Evolutionary conservation across 176 grass and related monocot genomes (phyloP).

Genomic region (Ensete ventricosum): DNA sequence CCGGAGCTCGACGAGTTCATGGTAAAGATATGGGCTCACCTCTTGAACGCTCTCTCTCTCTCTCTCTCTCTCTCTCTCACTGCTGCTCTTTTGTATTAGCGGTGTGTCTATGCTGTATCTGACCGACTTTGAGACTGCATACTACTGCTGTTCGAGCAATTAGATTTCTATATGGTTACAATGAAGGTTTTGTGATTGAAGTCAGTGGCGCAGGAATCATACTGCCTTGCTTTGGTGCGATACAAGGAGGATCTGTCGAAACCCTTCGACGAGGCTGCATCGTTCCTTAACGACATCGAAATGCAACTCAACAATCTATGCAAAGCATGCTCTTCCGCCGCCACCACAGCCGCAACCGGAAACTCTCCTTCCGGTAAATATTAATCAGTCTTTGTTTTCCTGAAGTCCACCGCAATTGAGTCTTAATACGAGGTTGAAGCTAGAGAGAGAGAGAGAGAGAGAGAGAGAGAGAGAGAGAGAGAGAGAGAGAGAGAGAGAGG

Average conservation of each 20-base stretch:
- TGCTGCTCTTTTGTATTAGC: too few species aligned
- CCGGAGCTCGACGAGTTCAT: constrained; percentile 98
- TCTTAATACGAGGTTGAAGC: background rate
- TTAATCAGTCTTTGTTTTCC: background rate
- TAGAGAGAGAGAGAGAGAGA: background rate
- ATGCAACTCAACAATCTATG: constrained; percentile 72
- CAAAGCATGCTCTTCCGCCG: constrained; percentile 22
- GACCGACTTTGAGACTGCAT: too few species aligned
- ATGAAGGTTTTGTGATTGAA: too few species aligned
- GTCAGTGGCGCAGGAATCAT: constrained; percentile 42
- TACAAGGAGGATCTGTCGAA: constrained; percentile 90
- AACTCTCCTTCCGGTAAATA: constrained; percentile 8
- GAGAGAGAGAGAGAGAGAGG: background rate
- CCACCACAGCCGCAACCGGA: constrained; percentile 8
- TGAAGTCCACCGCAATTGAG: too few species aligned
- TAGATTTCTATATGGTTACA: too few species aligned
- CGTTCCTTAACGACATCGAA: constrained; percentile 79
- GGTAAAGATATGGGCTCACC: constrained; percentile 21
- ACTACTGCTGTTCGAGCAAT: too few species aligned
- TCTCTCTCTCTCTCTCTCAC: too few species aligned
- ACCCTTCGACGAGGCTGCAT: constrained; percentile 80
- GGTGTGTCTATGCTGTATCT: background rate
- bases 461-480: background rate
- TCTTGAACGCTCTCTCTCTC: too few species aligned
- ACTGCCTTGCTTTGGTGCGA: constrained; percentile 58